phyloP scores from a whole-genome alignment of 495 filamentous ascomycete genomes.

The Penicillium herquei region DNA sequence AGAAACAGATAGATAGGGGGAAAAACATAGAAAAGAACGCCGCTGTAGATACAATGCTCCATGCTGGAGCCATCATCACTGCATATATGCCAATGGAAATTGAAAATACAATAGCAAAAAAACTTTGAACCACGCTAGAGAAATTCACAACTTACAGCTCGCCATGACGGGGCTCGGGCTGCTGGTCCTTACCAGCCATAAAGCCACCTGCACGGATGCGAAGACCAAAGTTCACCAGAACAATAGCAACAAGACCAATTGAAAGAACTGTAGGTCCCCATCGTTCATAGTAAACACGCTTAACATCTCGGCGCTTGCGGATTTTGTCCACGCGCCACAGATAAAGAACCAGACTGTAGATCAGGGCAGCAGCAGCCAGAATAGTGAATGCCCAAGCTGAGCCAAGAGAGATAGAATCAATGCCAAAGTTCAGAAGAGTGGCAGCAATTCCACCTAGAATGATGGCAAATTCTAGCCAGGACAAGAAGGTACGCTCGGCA shows the following conservation, averaged over 20 bases:
- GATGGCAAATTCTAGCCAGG: constrained; percentile 97
- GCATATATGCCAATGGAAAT: too few relatives aligned
- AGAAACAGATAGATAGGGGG: too few relatives aligned
- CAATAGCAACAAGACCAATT: constrained; percentile 64
- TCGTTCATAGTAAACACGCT: constrained; percentile 76
- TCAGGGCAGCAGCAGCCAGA: constrained; percentile 67
- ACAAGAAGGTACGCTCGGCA: constrained; percentile 91
- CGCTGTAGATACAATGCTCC: too few relatives aligned
- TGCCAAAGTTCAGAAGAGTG: constrained; percentile 85
- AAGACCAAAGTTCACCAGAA: constrained; percentile 71
- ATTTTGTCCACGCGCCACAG: constrained; percentile 85
- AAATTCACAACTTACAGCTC: constrained; percentile 8
- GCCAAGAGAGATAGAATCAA: constrained; percentile 53
- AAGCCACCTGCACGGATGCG: constrained; percentile 37
- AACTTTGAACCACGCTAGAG: too few relatives aligned
- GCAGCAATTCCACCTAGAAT: constrained; percentile 90
- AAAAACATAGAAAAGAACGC: too few relatives aligned
- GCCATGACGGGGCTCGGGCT: constrained; percentile 11
- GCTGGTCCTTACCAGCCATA: constrained; percentile 14
- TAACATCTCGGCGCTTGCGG: constrained; percentile 72
- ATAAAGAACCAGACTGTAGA: constrained; percentile 81
- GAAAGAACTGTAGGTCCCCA: constrained; percentile 85
- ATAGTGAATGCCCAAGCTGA: constrained; percentile 78
- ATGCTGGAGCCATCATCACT: too few relatives aligned
- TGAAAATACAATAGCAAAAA: too few relatives aligned